Conservation (phyloP, 495 filamentous ascomycete species). For the Hapsidospora chrysogenum region DNA sequence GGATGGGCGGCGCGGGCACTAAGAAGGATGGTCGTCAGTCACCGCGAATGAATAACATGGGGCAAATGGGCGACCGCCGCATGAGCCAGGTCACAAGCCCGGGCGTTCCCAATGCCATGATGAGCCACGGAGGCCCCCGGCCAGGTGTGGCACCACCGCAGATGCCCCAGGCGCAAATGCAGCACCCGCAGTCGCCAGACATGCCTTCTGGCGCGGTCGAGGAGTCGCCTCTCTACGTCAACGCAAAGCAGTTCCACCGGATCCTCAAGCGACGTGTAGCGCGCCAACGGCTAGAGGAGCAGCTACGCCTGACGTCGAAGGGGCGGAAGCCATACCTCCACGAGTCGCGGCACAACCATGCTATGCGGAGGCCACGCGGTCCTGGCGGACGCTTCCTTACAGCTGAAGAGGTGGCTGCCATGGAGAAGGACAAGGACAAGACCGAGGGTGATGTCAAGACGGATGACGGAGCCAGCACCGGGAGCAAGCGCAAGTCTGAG, state of each 20-base stretch:
- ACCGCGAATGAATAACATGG: constrained; percentile 38
- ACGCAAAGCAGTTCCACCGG: constrained; percentile 96
- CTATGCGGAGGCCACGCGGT: constrained; percentile 88
- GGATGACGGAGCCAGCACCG: constrained; percentile 12
- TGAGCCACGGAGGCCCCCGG: constrained; percentile 31
- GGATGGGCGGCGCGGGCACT: constrained; percentile 28
- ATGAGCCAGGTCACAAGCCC: constrained; percentile 52
- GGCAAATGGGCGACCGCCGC: constrained; percentile 27
- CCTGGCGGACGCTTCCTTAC: constrained; percentile 96
- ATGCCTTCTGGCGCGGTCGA: constrained; percentile 60
- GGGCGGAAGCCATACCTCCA: constrained; percentile 94
- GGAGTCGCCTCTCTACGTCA: constrained; percentile 92
- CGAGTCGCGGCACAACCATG: constrained; percentile 97
- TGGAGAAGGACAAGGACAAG: constrained; percentile 41
- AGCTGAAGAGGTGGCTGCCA: constrained; percentile 88
- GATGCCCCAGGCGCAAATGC: constrained; percentile 29
- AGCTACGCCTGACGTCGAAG: constrained; percentile 79
- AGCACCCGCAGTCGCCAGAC: constrained; percentile 67
- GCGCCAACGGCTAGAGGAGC: constrained; percentile 82
- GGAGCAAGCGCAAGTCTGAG: constrained; percentile 26
- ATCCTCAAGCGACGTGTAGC: constrained; percentile 90
- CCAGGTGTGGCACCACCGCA: constrained; percentile 26
- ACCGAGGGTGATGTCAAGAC: constrained; percentile 23
- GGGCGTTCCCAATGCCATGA: constrained; percentile 35
- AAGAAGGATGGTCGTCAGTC: constrained; percentile 48